Percentiles rank a stretch among this genome's conserved stretches.
Conservation (phyloP, 352 stramenopile species). For the Phytophthora melonis region DNA sequence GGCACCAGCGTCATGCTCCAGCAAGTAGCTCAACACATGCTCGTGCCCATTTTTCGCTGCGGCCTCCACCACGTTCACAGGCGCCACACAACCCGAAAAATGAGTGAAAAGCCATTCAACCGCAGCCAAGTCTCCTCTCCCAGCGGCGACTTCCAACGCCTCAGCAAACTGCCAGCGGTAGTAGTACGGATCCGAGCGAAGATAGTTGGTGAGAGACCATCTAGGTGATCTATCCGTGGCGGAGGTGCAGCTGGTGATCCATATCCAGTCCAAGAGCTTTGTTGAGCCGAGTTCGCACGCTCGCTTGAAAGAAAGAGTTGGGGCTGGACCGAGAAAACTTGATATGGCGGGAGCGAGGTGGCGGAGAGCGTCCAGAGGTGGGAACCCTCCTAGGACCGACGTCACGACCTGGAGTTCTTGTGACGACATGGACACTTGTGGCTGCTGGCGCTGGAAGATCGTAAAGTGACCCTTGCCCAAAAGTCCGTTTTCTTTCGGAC, state of each 20-base stretch:
- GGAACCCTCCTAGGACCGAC: no score
- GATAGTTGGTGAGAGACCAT: slow-evolving; percentile 9
- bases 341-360: neutral
- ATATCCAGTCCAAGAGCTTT: slow-evolving; percentile 11
- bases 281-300: neutral
- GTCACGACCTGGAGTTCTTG: no score
- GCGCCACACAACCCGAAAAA: neutral
- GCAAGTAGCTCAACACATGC: no score
- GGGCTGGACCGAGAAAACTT: slow-evolving; percentile 1
- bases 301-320: neutral
- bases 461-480: no score
- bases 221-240: neutral
- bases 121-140: neutral
- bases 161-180: neutral
- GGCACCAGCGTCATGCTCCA: no score
- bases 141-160: neutral
- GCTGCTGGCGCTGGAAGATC: no score
- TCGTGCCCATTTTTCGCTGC: no score
- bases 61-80: no score
- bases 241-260: neutral
- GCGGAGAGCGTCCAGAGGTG: no score
- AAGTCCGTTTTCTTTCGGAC: no score
- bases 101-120: neutral
- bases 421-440: no score
- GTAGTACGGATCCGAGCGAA: slow-evolving; percentile 17